Evolutionary conservation across 495 filamentous ascomycete species (phyloP).

Genomic region (Penicillium samsonianum): DNA sequence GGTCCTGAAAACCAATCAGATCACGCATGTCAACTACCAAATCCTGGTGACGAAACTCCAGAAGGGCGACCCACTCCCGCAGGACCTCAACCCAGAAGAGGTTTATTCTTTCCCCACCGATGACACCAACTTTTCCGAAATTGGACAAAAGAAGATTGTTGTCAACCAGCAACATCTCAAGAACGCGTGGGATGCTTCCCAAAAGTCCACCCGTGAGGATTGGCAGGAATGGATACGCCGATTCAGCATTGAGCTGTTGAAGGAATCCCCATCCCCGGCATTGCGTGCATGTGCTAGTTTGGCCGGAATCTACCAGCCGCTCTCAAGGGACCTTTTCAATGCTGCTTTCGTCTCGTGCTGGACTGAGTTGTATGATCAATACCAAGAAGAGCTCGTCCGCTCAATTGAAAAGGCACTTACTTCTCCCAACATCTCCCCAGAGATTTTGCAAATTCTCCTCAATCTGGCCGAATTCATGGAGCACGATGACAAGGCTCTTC

Average conservation of each 20-base stretch:
- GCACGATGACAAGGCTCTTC: slow-evolving; percentile 96
- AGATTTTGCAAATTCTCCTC: slow-evolving; percentile 89
- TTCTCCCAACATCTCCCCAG: slow-evolving; percentile 89
- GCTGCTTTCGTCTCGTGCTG: slow-evolving; percentile 98
- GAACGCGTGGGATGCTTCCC: slow-evolving; percentile 93
- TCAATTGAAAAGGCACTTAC: slow-evolving; percentile 95
- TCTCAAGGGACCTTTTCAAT: slow-evolving; percentile 95
- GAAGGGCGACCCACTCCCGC: slow-evolving; percentile 89
- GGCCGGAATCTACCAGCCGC: slow-evolving; percentile 84
- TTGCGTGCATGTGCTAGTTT: slow-evolving; percentile 89
- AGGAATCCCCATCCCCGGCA: slow-evolving; percentile 94
- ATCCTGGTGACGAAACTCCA: slow-evolving; percentile 87
- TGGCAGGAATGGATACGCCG: slow-evolving; percentile 99
- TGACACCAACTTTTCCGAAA: slow-evolving; percentile 77
- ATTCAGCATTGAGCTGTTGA: slow-evolving; percentile 92
- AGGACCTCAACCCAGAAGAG: slow-evolving; percentile 88
- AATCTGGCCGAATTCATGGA: slow-evolving; percentile 99
- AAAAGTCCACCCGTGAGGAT: slow-evolving; percentile 94
- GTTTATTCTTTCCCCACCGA: slow-evolving; percentile 75
- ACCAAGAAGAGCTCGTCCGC: slow-evolving; percentile 89
- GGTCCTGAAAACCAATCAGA: slow-evolving; percentile 60
- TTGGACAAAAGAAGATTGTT: slow-evolving; percentile 87
- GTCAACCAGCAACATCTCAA: slow-evolving; percentile 97
- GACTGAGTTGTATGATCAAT: slow-evolving; percentile 95
- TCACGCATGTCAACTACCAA: slow-evolving; percentile 85